Conservation (phyloP, 352 stramenopile genomes). For the Pythium aquatile region DNA sequence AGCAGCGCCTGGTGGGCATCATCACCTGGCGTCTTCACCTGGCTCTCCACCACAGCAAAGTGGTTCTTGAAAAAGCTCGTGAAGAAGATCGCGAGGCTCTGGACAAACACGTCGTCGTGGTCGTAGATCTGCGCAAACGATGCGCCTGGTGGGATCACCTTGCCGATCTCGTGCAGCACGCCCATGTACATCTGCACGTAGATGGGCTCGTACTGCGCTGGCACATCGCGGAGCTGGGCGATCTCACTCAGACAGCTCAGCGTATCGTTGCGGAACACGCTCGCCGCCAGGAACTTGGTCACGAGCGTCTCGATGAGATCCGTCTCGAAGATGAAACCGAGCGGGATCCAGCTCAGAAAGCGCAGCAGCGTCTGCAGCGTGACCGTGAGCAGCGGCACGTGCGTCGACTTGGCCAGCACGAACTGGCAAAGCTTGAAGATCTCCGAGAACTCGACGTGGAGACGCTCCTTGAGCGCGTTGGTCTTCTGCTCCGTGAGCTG, state of each 20-base stretch:
- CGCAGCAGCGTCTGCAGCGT: constrained; percentile 97
- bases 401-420: constrained; percentile 94
- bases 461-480: constrained; percentile 96
- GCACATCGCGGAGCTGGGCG: constrained; percentile 91
- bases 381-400: constrained; percentile 92
- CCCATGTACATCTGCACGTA: constrained; percentile 95
- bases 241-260: constrained; percentile 99
- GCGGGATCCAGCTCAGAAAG: constrained; percentile 98
- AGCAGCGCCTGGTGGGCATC: constrained; percentile 91
- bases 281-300: constrained; percentile 95
- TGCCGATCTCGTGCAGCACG: constrained; percentile 91
- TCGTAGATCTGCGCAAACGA: constrained; percentile 93
- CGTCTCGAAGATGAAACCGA: constrained; percentile 99
- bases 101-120: constrained; percentile 96
- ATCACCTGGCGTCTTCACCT: constrained; percentile 71
- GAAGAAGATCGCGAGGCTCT: constrained; percentile 97
- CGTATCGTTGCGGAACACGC: constrained; percentile 95
- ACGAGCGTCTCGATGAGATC: constrained; percentile 94
- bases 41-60: constrained; percentile 93
- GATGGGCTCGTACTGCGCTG: constrained; percentile 90
- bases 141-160: constrained; percentile 90
- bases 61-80: constrained; percentile 94
- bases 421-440: constrained; percentile 99
- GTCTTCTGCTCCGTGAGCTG: constrained; percentile 98
- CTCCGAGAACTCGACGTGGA: constrained; percentile 98